phyloP scores from a whole-genome alignment of 1,284 basidiomycete genomes.

The Tilletia caries region DNA sequence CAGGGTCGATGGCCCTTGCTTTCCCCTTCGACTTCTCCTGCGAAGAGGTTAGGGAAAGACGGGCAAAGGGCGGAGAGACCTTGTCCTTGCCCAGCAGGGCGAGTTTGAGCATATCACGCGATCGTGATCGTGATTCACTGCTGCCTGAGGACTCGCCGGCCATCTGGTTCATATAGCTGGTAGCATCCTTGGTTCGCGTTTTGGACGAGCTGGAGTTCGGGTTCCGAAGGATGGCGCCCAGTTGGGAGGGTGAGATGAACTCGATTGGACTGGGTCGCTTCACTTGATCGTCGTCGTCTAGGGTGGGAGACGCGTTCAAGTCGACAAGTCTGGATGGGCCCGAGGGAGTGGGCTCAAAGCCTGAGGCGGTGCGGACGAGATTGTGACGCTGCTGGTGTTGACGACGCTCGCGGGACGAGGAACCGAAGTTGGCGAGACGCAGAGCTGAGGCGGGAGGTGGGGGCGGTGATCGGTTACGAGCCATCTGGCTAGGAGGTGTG shows the following conservation, averaged over 20 bases:
- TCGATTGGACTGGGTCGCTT: not conserved
- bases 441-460: conserved; percentile 3
- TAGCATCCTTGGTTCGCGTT: not conserved
- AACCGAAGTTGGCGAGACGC: conserved; percentile 1
- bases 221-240: not conserved
- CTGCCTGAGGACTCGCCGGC: not conserved
- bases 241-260: not conserved
- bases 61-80: too few relatives aligned
- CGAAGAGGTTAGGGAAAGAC: too few relatives aligned
- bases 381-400: not conserved
- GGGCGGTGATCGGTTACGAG: not conserved
- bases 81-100: too few relatives aligned
- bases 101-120: too few relatives aligned
- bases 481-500: not conserved
- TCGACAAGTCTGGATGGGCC: not conserved
- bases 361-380: not conserved
- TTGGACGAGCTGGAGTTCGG: conserved; percentile 2
- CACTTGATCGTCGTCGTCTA: not conserved
- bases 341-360: not conserved
- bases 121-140: too few relatives aligned
- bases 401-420: not conserved
- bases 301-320: not conserved
- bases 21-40: too few relatives aligned
- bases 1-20: too few relatives aligned
- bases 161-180: conserved; percentile 4